phyloP scores from a whole-genome alignment of 805 yeast genomes.

The Zygoascus flipseniorum region DNA sequence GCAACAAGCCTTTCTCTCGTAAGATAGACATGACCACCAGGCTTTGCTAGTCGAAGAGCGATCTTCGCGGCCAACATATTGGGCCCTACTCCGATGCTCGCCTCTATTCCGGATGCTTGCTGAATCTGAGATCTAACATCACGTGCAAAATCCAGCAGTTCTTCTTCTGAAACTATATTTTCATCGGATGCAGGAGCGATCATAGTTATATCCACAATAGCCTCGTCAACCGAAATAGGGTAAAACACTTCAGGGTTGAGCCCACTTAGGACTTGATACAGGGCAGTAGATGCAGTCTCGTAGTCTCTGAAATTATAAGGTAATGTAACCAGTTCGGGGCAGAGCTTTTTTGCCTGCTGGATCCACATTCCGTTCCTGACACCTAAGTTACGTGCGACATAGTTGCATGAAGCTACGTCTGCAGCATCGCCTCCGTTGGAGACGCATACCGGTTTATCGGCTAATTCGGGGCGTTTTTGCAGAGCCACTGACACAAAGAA shows the following conservation, averaged over 20 bases:
- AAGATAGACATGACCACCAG: constrained; percentile 51
- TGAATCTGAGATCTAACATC: constrained; percentile 36
- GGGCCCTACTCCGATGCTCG: constrained; percentile 70
- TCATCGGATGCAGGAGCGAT: constrained; percentile 7
- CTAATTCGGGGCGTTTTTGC: constrained; percentile 44
- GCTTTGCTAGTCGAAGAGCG: constrained; percentile 69
- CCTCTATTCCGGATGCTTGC: constrained; percentile 47
- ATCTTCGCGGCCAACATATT: constrained; percentile 74
- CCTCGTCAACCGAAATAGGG: constrained; percentile 92
- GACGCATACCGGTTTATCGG: constrained; percentile 55
- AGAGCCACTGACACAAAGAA: constrained; percentile 86
- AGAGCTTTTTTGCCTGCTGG: constrained; percentile 48
- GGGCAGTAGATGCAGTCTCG: constrained; percentile 51
- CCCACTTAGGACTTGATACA: constrained; percentile 52
- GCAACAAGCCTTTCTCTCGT: constrained; percentile 22
- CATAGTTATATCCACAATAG: constrained; percentile 57
- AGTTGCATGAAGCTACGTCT: constrained; percentile 89
- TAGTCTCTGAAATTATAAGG: constrained; percentile 71
- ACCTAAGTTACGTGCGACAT: constrained; percentile 72
- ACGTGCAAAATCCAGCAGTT: constrained; percentile 23
- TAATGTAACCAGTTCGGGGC: constrained; percentile 58
- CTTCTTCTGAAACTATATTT: constrained; percentile 18
- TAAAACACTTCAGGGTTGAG: constrained; percentile 40
- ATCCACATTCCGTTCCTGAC: constrained; percentile 90
- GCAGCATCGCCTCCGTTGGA: constrained; percentile 42